These are phyloP conservation scores for Phalaenopsis aphrodite DNA, from an alignment of 106 monocot species.

Conservation along the genomic window DNA sequence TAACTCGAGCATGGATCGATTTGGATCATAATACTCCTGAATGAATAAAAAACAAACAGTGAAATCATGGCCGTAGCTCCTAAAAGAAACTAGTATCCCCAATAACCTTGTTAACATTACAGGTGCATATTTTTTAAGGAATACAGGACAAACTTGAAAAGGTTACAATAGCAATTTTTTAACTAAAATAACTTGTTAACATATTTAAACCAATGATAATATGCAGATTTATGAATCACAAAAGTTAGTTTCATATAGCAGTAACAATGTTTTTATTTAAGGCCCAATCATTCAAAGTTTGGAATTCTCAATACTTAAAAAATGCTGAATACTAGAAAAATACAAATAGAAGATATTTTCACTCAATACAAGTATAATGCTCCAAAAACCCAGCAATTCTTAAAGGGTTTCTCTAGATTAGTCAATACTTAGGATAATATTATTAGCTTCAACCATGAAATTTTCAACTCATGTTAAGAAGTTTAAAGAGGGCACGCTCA, in stretches of 20 bases:
- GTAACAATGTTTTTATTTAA: neutral
- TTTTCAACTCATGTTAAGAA: neutral
- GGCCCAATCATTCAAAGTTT: neutral
- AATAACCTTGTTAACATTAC: neutral
- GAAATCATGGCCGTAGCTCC: neutral
- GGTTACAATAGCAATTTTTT: neutral
- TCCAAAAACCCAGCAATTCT: no score
- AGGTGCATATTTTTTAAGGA: neutral
- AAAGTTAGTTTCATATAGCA: neutral
- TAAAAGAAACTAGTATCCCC: neutral
- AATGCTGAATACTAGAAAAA: neutral
- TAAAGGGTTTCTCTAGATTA: neutral
- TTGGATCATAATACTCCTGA: slow-evolving; percentile 97
- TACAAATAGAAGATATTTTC: neutral
- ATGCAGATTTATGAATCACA: neutral
- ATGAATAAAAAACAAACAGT: slow-evolving; percentile 2
- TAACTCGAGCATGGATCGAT: slow-evolving; percentile 87
- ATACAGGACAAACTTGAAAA: neutral
- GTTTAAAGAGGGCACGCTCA: neutral
- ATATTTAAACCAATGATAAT: neutral
- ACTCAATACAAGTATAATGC: no score
- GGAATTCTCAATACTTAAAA: neutral
- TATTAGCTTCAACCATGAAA: neutral
- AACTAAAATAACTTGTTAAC: neutral
- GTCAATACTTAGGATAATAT: neutral